A percentile compares a stretch with the other conserved stretches of the same genome.
Conservation (phyloP, 2,329 filamentous ascomycete genomes). For the Ramularia endophylla region DNA sequence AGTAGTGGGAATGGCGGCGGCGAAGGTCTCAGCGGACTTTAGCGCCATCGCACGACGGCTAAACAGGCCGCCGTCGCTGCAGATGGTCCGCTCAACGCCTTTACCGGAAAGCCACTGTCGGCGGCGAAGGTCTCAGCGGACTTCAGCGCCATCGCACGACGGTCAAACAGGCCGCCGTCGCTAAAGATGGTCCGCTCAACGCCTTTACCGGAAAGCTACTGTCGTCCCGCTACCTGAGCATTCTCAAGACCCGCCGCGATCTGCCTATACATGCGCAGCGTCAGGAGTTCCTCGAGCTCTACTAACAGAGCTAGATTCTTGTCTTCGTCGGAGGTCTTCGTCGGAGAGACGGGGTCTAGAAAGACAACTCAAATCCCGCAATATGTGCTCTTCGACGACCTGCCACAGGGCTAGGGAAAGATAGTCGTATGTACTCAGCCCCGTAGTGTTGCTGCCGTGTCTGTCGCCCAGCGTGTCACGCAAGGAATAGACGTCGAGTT, state of each 20-base stretch:
- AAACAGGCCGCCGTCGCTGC: conserved; percentile 67
- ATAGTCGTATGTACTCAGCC: conserved; percentile 97
- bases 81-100: conserved; percentile 76
- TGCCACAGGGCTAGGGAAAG: conserved; percentile 63
- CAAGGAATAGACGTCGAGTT: conserved; percentile 91
- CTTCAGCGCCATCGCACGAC: conserved; percentile 79
- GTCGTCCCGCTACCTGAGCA: conserved; percentile 81
- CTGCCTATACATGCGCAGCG: conserved; percentile 90
- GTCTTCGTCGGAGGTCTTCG: too few relatives aligned
- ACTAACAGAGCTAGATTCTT: conserved; percentile 79
- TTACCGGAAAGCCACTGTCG: conserved; percentile 68
- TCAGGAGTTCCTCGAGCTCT: conserved; percentile 80
- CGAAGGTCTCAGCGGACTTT: conserved; percentile 43
- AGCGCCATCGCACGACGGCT: conserved; percentile 74
- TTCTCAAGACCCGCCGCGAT: conserved; percentile 71
- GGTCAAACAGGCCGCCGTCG: conserved; percentile 62
- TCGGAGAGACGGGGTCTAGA: conserved; percentile 93
- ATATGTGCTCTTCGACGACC: conserved; percentile 93
- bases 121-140: conserved; percentile 44
- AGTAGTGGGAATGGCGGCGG: conserved; percentile 20
- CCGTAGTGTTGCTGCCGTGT: conserved; percentile 95
- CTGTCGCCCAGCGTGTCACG: conserved; percentile 91
- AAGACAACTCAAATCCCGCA: conserved; percentile 97
- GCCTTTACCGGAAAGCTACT: conserved; percentile 76
- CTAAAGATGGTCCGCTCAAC: conserved; percentile 77